phyloP scores from a whole-genome alignment of 768 basidiomycete genomes.

The Cyclocybe cylindracea region DNA sequence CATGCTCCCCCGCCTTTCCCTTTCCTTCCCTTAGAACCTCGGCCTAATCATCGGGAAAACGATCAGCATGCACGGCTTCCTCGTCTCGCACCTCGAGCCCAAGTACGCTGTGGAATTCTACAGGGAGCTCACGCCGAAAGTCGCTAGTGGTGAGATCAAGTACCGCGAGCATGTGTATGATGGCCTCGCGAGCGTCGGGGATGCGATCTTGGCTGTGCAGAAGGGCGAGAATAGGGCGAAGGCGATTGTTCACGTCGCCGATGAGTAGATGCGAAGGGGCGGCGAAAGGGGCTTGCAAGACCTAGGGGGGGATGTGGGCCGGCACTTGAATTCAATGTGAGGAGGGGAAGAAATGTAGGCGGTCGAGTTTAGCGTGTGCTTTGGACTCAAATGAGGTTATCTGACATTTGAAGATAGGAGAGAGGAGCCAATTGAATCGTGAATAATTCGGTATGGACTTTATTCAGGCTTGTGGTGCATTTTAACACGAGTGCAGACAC shows the following conservation, averaged over 20 bases:
- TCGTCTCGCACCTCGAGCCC: conserved; percentile 27
- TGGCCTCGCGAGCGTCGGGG: conserved; percentile 43
- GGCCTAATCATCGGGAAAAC: conserved; percentile 38
- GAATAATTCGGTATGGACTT: too few relatives aligned
- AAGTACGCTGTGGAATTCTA: conserved; percentile 46
- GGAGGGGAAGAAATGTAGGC: too few relatives aligned
- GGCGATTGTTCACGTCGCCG: conserved; percentile 33
- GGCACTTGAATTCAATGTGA: too few relatives aligned
- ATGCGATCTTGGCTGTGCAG: conserved; percentile 32
- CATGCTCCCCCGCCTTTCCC: conserved; percentile 28
- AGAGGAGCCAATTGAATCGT: too few relatives aligned
- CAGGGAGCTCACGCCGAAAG: conserved; percentile 34
- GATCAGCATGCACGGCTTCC: conserved; percentile 39
- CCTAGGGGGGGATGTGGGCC: too few relatives aligned
- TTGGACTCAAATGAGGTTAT: too few relatives aligned
- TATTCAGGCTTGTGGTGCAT: too few relatives aligned
- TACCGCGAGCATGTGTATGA: conserved; percentile 44
- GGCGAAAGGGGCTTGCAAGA: too few relatives aligned
- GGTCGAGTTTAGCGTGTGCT: too few relatives aligned
- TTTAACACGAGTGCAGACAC: too few relatives aligned
- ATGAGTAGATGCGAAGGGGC: background rate
- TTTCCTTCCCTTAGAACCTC: background rate
- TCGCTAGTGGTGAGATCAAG: conserved; percentile 49
- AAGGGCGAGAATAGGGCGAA: conserved; percentile 37
- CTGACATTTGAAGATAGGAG: conserved; percentile 22